A percentile compares a stretch with the other conserved stretches of the same genome.
Conservation (phyloP, 257 asterid species). For the Solanum sitiens region DNA sequence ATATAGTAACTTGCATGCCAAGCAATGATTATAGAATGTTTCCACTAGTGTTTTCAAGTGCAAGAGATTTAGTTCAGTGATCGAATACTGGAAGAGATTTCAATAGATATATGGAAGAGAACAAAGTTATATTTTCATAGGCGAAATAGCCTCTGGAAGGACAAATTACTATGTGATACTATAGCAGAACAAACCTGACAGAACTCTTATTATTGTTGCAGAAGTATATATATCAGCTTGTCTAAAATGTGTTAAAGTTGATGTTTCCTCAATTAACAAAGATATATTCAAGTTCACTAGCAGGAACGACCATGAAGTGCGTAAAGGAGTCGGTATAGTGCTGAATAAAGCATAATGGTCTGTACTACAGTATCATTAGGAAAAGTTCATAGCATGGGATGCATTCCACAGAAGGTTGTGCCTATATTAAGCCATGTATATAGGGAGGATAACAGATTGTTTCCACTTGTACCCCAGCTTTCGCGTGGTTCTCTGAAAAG, state of each 20-base stretch:
- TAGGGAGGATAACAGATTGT: neutral
- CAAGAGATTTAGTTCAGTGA: neutral
- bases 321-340: neutral
- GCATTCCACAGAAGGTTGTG: neutral
- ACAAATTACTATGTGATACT: neutral
- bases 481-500: slow-evolving; percentile 6
- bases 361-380: neutral
- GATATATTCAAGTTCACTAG: neutral
- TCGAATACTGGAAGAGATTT: neutral
- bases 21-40: too few relatives aligned
- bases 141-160: neutral
- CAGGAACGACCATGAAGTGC: neutral
- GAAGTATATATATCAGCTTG: neutral
- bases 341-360: neutral
- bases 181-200: neutral
- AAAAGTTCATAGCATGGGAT: neutral
- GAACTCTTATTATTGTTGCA: neutral
- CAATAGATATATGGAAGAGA: neutral
- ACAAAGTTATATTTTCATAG: neutral
- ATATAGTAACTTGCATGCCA: neutral
- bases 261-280: neutral
- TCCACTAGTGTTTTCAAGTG: neutral
- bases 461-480: neutral
- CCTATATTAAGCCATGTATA: neutral
- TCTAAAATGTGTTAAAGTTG: neutral